Evolutionary conservation across 2,329 filamentous ascomycete species (phyloP).

Genomic region (Geosmithia flava): DNA sequence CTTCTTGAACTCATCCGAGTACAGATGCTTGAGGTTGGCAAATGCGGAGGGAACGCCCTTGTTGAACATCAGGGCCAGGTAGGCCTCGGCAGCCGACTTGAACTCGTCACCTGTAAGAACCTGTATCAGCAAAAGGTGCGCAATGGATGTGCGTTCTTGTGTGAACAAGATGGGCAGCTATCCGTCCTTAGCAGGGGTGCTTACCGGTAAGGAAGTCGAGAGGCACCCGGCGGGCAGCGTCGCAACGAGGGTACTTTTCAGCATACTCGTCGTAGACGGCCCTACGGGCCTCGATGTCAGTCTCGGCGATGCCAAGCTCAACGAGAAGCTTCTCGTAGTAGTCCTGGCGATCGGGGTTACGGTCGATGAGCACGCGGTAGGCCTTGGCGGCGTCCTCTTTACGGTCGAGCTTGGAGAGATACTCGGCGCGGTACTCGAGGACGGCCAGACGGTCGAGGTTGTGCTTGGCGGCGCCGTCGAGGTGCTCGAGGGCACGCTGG

Average conservation of each 20-base stretch:
- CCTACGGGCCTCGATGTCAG: slow-evolving; percentile 52
- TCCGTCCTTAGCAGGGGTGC: slow-evolving; percentile 3
- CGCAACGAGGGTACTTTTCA: slow-evolving; percentile 67
- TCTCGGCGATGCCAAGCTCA: slow-evolving; percentile 46
- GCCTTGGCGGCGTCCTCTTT: slow-evolving; percentile 69
- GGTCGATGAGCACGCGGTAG: slow-evolving; percentile 68
- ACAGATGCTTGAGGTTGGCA: slow-evolving; percentile 90
- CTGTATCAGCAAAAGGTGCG: neutral
- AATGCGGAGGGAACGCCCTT: slow-evolving; percentile 95
- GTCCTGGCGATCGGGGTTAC: slow-evolving; percentile 75
- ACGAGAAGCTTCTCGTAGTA: slow-evolving; percentile 75
- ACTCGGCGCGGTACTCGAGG: slow-evolving; percentile 76
- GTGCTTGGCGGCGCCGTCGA: slow-evolving; percentile 64
- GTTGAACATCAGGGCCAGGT: slow-evolving; percentile 73
- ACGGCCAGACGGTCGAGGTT: slow-evolving; percentile 76
- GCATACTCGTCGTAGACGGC: slow-evolving; percentile 68
- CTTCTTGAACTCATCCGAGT: slow-evolving; percentile 66
- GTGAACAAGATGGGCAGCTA: neutral
- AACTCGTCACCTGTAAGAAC: slow-evolving; percentile 59
- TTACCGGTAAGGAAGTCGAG: slow-evolving; percentile 74
- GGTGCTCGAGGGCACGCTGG: slow-evolving; percentile 72
- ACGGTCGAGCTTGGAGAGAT: slow-evolving; percentile 63
- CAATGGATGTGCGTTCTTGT: neutral
- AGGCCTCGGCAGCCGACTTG: slow-evolving; percentile 61
- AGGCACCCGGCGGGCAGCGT: slow-evolving; percentile 76